Evolutionary conservation across 177 flowering plant genomes (phyloP).

Genomic region (Vitis hybrid): DNA sequence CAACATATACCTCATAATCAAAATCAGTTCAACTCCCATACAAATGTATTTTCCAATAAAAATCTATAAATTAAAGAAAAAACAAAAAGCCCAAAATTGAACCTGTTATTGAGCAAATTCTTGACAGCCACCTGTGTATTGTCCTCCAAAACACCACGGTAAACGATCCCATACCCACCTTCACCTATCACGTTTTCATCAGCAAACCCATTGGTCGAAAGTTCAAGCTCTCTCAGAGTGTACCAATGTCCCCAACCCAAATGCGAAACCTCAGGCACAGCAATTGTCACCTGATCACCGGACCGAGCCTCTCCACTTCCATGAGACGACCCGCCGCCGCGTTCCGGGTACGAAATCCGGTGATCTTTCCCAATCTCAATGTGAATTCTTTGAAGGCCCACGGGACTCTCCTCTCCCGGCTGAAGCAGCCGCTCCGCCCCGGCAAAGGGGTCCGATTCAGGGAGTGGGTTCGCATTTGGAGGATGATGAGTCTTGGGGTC

Average conservation of each 20-base stretch:
- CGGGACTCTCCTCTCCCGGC: slow-evolving; percentile 24
- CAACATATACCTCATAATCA: neutral
- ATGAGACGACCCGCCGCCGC: slow-evolving; percentile 36
- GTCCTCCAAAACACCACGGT: slow-evolving; percentile 57
- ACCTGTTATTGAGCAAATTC: slow-evolving; percentile 84
- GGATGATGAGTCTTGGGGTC: slow-evolving; percentile 16
- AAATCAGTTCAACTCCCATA: too few species aligned
- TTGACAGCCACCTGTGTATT: slow-evolving; percentile 60
- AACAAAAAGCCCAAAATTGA: neutral
- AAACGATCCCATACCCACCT: slow-evolving; percentile 86
- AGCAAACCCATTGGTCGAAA: slow-evolving; percentile 52
- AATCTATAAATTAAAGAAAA: neutral
- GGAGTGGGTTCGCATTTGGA: slow-evolving; percentile 16
- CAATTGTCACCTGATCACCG: slow-evolving; percentile 31
- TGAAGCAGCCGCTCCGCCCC: neutral
- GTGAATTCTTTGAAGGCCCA: slow-evolving; percentile 39
- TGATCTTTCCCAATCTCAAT: slow-evolving; percentile 63
- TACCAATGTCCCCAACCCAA: slow-evolving; percentile 88
- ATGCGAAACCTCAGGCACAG: slow-evolving; percentile 67
- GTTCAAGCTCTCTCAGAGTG: slow-evolving; percentile 70
- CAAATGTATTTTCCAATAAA: too few species aligned
- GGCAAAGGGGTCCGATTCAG: slow-evolving; percentile 20
- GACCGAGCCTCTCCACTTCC: slow-evolving; percentile 42
- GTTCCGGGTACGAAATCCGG: slow-evolving; percentile 55
- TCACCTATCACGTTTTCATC: slow-evolving; percentile 80